Conservation (phyloP, 1,284 basidiomycete genomes). For the Leccinum solheimii region DNA sequence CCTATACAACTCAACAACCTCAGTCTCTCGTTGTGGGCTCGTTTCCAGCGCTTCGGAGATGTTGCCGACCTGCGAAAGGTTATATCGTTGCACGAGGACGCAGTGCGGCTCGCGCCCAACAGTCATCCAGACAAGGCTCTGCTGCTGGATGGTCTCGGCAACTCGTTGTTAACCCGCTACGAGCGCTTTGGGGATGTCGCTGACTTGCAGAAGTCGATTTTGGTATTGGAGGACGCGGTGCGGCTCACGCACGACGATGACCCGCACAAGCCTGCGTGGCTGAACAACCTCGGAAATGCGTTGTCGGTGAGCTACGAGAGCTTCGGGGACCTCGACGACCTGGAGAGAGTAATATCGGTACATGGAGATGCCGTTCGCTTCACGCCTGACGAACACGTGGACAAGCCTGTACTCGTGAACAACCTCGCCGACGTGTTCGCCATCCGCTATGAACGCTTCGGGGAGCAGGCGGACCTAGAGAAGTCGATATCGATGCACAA, state of each 20-base stretch:
- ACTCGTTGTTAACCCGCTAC: not conserved
- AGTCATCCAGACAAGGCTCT: not conserved
- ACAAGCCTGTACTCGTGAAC: not conserved
- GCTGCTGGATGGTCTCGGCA: not conserved
- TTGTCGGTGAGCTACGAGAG: not conserved
- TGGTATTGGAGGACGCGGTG: not conserved
- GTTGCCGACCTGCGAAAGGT: not conserved
- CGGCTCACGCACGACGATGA: not conserved
- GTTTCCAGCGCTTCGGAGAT: not conserved
- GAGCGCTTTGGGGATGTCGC: not conserved
- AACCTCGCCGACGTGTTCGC: not conserved
- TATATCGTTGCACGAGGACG: not conserved
- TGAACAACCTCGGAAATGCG: not conserved
- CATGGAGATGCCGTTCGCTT: not conserved
- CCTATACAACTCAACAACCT: not conserved
- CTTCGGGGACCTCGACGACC: not conserved
- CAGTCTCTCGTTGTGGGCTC: not conserved
- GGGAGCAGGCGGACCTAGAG: not conserved
- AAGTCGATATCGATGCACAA: not conserved
- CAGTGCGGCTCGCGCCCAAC: not conserved
- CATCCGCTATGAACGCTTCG: not conserved
- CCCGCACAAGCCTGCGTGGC: not conserved
- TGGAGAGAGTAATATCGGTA: not conserved
- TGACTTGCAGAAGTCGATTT: not conserved
- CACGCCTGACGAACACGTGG: not conserved